Conservation (phyloP, 345 rosid species). For the Brassica juncea region DNA sequence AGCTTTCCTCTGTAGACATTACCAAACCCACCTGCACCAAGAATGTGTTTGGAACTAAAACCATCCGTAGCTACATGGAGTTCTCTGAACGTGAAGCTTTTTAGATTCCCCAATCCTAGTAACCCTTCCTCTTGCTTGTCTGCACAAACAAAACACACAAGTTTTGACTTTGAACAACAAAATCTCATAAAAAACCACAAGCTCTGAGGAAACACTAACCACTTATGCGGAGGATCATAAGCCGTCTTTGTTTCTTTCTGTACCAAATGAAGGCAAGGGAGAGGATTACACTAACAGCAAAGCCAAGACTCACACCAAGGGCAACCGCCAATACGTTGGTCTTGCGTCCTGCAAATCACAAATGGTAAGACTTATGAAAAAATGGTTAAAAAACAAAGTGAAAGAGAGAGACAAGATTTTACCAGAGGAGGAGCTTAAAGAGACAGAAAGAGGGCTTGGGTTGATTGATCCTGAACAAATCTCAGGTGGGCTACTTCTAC, state of each 20-base stretch:
- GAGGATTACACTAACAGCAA: conserved; percentile 50
- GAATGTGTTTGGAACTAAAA: conserved; percentile 78
- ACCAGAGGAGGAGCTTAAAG: conserved; percentile 62
- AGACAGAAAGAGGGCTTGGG: conserved; percentile 53
- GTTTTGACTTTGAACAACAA: not conserved
- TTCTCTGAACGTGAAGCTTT: conserved; percentile 80
- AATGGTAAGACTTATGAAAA: conserved; percentile 27
- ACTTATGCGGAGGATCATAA: conserved; percentile 45
- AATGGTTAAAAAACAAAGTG: not conserved
- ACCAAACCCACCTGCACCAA: conserved; percentile 94
- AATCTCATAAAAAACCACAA: not conserved
- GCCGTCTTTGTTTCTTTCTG: conserved; percentile 50
- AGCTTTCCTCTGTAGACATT: conserved; percentile 92
- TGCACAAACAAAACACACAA: conserved; percentile 28
- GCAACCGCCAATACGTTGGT: conserved; percentile 69
- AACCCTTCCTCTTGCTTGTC: conserved; percentile 76
- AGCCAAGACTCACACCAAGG: conserved; percentile 68
- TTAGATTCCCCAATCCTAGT: conserved; percentile 73
- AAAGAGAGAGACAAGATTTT: not conserved
- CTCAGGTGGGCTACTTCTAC: conserved; percentile 56
- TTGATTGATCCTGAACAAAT: conserved; percentile 66
- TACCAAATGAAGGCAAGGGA: conserved; percentile 59
- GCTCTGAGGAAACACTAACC: conserved; percentile 46
- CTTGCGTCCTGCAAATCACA: conserved; percentile 46
- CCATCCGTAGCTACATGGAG: conserved; percentile 77